Conservation (phyloP, 805 yeast genomes). For the Yarrowia phangngaensis region DNA sequence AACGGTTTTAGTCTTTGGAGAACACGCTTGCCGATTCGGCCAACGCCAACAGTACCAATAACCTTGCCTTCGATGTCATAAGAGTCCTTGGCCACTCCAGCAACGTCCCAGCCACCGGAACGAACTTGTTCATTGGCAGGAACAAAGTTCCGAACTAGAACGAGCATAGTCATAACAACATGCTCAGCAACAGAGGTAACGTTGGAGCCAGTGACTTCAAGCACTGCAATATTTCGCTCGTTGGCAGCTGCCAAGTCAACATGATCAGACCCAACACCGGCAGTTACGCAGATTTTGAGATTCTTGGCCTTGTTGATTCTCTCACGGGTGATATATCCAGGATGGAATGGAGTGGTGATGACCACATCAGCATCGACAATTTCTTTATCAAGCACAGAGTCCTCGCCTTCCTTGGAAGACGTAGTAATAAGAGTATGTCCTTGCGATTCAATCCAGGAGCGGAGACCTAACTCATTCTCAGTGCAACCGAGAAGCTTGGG, state of each 20-base stretch:
- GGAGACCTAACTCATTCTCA: conserved; percentile 72
- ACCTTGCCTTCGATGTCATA: conserved; percentile 42
- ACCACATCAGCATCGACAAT: conserved; percentile 70
- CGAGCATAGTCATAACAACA: conserved; percentile 49
- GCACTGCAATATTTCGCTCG: conserved; percentile 45
- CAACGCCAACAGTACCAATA: conserved; percentile 61
- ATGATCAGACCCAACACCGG: conserved; percentile 61
- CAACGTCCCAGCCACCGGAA: conserved; percentile 49
- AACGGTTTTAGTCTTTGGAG: conserved; percentile 51
- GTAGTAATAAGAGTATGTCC: conserved; percentile 70
- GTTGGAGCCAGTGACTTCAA: conserved; percentile 54
- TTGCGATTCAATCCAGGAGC: conserved; percentile 56
- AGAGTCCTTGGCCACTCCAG: conserved; percentile 50
- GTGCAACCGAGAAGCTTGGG: conserved; percentile 62
- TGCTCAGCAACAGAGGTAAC: conserved; percentile 57
- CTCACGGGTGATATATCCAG: conserved; percentile 66
- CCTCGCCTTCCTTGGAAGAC: conserved; percentile 60
- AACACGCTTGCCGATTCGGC: conserved; percentile 58
- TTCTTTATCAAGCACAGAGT: conserved; percentile 57
- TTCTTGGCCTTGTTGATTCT: conserved; percentile 43
- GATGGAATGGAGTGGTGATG: conserved; percentile 80
- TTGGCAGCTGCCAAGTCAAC: conserved; percentile 47
- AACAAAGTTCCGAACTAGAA: conserved; percentile 50
- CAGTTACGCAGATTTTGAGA: conserved; percentile 46
- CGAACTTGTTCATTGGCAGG: conserved; percentile 45